Conservation (phyloP, 495 filamentous ascomycete genomes). For the Hypoxylon lienhwacheense region DNA sequence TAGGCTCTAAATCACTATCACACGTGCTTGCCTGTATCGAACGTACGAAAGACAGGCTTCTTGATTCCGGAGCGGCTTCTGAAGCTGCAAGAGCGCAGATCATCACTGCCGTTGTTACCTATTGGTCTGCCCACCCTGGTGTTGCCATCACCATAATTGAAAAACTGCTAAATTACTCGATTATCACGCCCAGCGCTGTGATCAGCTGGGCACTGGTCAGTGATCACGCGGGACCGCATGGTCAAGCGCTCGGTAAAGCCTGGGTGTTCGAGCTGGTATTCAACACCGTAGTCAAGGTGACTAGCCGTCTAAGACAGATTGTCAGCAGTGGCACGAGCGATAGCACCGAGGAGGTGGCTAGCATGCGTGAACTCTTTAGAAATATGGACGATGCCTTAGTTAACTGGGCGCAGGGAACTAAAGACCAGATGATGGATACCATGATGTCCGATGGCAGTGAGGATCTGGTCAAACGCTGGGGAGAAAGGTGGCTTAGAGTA, state of each 20-base stretch:
- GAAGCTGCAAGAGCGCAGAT: constrained; percentile 80
- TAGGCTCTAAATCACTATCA: constrained; percentile 92
- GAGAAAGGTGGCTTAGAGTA: constrained; percentile 79
- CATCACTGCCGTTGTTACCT: constrained; percentile 83
- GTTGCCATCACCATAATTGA: constrained; percentile 92
- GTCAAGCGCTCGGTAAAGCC: constrained; percentile 67
- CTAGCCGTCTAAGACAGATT: constrained; percentile 83
- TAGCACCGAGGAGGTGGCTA: constrained; percentile 40
- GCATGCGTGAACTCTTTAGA: constrained; percentile 77
- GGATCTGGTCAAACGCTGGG: constrained; percentile 76
- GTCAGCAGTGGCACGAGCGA: constrained; percentile 49
- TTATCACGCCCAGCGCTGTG: constrained; percentile 79
- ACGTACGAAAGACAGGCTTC: constrained; percentile 87
- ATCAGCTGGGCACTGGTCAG: constrained; percentile 83
- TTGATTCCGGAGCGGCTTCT: constrained; percentile 73
- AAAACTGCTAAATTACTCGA: constrained; percentile 96
- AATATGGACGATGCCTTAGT: constrained; percentile 78
- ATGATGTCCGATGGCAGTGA: constrained; percentile 53
- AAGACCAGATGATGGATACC: constrained; percentile 67
- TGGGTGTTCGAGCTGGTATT: constrained; percentile 88
- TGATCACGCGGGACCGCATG: constrained; percentile 52
- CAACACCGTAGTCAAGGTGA: constrained; percentile 89
- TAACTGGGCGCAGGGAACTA: constrained; percentile 69
- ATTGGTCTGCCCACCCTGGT: constrained; percentile 92
- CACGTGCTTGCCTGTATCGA: constrained; percentile 96